These are phyloP conservation scores for Stephania japonica DNA, from an alignment of 164 flowering plant species.

Conservation along the genomic window DNA sequence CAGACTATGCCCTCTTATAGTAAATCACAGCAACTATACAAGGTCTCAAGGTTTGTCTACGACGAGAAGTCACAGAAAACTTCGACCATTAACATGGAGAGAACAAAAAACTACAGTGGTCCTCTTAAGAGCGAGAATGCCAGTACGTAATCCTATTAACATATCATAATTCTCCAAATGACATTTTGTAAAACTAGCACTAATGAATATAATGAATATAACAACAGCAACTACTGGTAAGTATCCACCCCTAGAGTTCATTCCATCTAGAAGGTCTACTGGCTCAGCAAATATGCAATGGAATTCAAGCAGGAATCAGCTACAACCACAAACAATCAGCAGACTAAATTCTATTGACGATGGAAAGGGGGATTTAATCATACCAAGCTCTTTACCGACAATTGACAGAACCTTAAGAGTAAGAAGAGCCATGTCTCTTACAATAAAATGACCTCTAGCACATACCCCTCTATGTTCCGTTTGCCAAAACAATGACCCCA, in stretches of 20 bases:
- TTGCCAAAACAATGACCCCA: slow-evolving; percentile 32
- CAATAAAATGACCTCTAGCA: slow-evolving; percentile 27
- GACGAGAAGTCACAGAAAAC: slow-evolving; percentile 5
- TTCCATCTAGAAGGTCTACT: slow-evolving; percentile 23
- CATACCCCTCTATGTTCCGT: slow-evolving; percentile 37
- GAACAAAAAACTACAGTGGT: slow-evolving; percentile 12
- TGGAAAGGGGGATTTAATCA: background rate
- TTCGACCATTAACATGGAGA: slow-evolving; percentile 6
- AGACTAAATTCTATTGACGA: slow-evolving; percentile 5
- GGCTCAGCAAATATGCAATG: slow-evolving; percentile 13
- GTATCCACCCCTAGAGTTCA: slow-evolving; percentile 1
- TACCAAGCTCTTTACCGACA: background rate
- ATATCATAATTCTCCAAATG: background rate
- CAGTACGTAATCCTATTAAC: slow-evolving; percentile 8
- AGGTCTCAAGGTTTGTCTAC: too few species aligned
- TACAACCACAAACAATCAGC: background rate
- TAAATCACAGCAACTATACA: slow-evolving; percentile 16
- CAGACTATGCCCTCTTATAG: background rate
- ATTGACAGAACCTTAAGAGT: slow-evolving; percentile 25
- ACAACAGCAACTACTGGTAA: background rate
- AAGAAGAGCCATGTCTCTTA: slow-evolving; percentile 29
- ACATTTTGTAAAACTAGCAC: background rate
- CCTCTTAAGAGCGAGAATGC: slow-evolving; percentile 4
- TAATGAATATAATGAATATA: slow-evolving; percentile 8
- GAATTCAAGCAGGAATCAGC: slow-evolving; percentile 3